Evolutionary conservation across 768 basidiomycete species (phyloP), one percentile per base, ranked within the genome.

Genomic region (Termitomyces bulborhizus): DNA sequence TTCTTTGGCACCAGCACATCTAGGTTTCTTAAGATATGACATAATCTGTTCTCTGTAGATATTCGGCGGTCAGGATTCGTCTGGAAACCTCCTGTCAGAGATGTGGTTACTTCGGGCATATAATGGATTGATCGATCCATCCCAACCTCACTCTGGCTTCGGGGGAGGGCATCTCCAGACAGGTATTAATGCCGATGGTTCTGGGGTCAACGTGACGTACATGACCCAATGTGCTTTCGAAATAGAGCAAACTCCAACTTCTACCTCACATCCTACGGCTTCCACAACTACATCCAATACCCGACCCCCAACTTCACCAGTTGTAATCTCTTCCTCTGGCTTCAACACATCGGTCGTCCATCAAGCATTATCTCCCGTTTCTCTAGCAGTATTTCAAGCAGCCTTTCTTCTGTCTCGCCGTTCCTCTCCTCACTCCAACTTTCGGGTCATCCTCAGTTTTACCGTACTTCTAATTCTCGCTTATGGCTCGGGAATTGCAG

Each of bases 61-160:
- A 9, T 93, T 90, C 59, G 90, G 90, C 34, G 90, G 90, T 40
- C 78, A 79, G 60, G 88, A 90, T 65, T 72, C 74, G 43, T 66
- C 71, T 53, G 90, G 90, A 13, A 80, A 73, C 26, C 84, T 88
- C 63, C 73, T 90, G 3, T 78, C 82, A 40, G 90, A 93, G 54
- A 64, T 93, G 11, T 93, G 90, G 90, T 66, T 93, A 7, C 74
- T 93, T 57, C 75, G 90, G 51, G 80, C 87, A 4, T 92, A 91
- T 67, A 75, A 77, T 57, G 85, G 76, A n/a, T 68, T 76, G 32
- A 63, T 88, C 53, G 78, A 78, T n/a, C 59, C 77, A n/a, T 77
- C 82, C 1, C 73, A 76, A 48, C 68, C 76, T 54, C 69, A 68
- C 13, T 12, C 36, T 6, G 85, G 85, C 13, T 90, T 77, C 61